phyloP scores from a whole-genome alignment of 305 asterid species.

The Withania somnifera region DNA sequence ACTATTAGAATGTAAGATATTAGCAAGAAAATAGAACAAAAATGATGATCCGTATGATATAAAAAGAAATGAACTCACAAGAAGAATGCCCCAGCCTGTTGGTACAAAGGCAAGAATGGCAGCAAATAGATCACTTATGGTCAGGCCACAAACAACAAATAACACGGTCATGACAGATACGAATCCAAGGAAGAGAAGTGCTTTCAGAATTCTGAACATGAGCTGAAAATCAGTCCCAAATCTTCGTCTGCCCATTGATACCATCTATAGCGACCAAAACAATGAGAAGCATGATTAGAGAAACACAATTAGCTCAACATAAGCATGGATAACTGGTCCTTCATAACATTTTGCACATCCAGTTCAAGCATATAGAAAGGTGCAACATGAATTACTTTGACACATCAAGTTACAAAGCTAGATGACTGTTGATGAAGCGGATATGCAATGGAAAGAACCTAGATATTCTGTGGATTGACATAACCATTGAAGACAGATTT shows the following conservation, averaged over 20 bases:
- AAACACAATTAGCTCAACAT: not conserved
- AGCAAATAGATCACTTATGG: constrained; percentile 70
- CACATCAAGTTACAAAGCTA: not conserved
- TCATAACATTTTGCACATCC: not conserved
- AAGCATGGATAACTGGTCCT: not conserved
- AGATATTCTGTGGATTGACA: not conserved
- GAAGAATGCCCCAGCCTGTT: constrained; percentile 95
- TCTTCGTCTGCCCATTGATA: constrained; percentile 90
- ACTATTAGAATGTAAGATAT: not conserved
- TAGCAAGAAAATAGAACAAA: not conserved
- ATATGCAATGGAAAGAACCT: not conserved
- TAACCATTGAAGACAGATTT: not conserved
- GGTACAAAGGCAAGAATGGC: constrained; percentile 92
- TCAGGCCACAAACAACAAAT: constrained; percentile 67
- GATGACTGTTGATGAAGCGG: not conserved
- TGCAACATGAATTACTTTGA: not conserved
- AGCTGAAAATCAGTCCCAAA: constrained; percentile 98
- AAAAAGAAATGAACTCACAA: constrained; percentile 30
- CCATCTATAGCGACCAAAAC: constrained; percentile 46
- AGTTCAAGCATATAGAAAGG: not conserved
- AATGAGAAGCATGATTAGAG: not conserved
- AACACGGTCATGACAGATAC: constrained; percentile 81
- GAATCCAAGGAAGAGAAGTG: constrained; percentile 80
- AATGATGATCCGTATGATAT: not conserved
- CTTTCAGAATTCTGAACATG: constrained; percentile 94